Evolutionary conservation across 108 stramenopile genomes (phyloP).

Genomic region (Epithemia pelagica): DNA sequence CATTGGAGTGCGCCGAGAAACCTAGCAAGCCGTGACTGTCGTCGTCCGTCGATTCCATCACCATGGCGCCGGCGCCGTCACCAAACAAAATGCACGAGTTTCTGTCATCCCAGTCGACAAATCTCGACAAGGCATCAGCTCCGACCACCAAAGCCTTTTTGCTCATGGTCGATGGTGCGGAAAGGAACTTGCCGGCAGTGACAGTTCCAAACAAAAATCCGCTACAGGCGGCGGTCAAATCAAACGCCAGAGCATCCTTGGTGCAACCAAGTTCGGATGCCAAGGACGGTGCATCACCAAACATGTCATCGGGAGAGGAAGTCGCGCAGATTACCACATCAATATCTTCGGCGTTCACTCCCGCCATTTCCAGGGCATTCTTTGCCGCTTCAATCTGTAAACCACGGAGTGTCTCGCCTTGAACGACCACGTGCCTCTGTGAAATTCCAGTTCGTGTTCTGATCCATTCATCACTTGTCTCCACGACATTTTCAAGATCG

Average conservation of each 20-base stretch:
- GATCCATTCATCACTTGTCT: conserved; percentile 97
- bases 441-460: conserved; percentile 87
- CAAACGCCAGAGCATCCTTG: conserved; percentile 80
- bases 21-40: conserved; percentile 73
- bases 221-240: conserved; percentile 93
- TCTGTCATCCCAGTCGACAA: conserved; percentile 96
- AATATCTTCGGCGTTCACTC: conserved; percentile 58
- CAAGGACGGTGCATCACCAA: conserved; percentile 90
- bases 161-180: conserved; percentile 11
- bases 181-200: conserved; percentile 86
- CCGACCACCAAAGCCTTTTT: conserved; percentile 84
- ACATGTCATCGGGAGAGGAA: conserved; percentile 91
- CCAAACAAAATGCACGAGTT: conserved; percentile 95
- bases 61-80: conserved; percentile 96
- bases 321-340: conserved; percentile 90
- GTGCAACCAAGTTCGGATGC: conserved; percentile 73
- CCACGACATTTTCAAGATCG: conserved; percentile 86
- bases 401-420: conserved; percentile 38
- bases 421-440: conserved; percentile 61
- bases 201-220: conserved; percentile 92
- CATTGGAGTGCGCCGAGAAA: conserved; percentile 90
- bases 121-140: conserved; percentile 88
- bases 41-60: conserved; percentile 49
- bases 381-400: conserved; percentile 47
- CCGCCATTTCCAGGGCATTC: conserved; percentile 73